Percentiles rank a stretch among this genome's conserved stretches.
Conservation (phyloP, 192 early-diverging fungal genomes). For the Podila epigama region DNA sequence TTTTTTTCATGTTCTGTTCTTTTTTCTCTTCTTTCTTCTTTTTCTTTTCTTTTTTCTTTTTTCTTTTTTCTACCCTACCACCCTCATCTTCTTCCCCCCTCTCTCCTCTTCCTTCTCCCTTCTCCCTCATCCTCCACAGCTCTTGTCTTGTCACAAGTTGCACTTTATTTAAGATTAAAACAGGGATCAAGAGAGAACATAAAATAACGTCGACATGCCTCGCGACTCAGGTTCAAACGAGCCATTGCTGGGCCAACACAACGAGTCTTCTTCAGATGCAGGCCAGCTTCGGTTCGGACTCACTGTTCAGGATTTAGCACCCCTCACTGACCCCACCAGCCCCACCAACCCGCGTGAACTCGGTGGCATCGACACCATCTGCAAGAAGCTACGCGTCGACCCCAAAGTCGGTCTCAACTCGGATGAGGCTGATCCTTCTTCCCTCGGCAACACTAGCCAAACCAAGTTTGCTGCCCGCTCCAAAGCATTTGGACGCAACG, state of each 20-base stretch:
- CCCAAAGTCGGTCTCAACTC: slow-evolving; percentile 62
- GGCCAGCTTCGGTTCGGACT: slow-evolving; percentile 63
- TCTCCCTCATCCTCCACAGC: background rate
- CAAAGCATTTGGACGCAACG: slow-evolving; percentile 28
- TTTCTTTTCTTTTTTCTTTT: background rate
- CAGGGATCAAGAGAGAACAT: background rate
- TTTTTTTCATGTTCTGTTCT: background rate
- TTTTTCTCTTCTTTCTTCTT: background rate
- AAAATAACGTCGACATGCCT: slow-evolving; percentile 6
- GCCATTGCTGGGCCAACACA: slow-evolving; percentile 23
- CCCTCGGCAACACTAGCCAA: slow-evolving; percentile 4
- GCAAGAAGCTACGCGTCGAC: slow-evolving; percentile 66
- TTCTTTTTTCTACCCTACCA: background rate
- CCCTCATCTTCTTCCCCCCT: background rate
- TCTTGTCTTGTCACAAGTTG: background rate
- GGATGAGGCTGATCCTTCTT: slow-evolving; percentile 49
- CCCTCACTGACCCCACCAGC: slow-evolving; percentile 75
- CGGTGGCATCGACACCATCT: slow-evolving; percentile 67
- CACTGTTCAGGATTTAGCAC: slow-evolving; percentile 57
- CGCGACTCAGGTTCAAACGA: slow-evolving; percentile 23
- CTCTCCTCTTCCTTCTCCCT: background rate
- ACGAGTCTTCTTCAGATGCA: background rate
- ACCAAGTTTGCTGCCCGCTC: slow-evolving; percentile 32
- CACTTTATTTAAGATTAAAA: no score
- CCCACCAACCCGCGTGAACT: slow-evolving; percentile 61